Evolutionary conservation across 2,329 filamentous ascomycete species (phyloP).

Genomic region (Penicillium sp.): DNA sequence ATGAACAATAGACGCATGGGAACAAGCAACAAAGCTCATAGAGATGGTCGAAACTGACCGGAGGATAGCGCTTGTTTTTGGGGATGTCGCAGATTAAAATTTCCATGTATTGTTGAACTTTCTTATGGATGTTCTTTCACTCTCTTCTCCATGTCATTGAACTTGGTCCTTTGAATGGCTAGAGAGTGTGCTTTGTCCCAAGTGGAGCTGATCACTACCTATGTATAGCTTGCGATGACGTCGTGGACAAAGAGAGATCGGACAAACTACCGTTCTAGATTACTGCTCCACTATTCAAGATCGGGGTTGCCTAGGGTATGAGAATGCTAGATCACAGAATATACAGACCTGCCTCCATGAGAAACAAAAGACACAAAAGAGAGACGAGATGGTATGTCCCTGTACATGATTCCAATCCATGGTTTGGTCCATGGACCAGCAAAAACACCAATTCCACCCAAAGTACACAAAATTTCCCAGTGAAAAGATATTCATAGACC

Average conservation of each 20-base stretch:
- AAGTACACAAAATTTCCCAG: constrained; percentile 1
- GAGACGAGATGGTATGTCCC: constrained; percentile 5
- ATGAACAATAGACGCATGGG: no score
- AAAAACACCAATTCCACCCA: constrained; percentile 6
- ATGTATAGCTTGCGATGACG: background rate
- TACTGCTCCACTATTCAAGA: constrained; percentile 6
- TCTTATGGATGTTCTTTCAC: no score
- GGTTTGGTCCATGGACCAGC: background rate
- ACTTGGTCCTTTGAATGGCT: no score
- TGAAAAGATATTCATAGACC: constrained; percentile 8
- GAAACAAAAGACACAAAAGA: constrained; percentile 3
- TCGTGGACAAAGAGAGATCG: background rate
- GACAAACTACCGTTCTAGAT: constrained; percentile 1
- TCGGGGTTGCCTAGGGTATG: constrained; percentile 2
- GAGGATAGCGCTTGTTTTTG: no score
- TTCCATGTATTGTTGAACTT: no score
- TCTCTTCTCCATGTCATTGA: no score
- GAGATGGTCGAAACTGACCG: no score
- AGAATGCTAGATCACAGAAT: constrained; percentile 17
- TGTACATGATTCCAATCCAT: constrained; percentile 13
- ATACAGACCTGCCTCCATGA: constrained; percentile 15
- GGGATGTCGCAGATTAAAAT: no score
- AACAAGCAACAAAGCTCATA: no score
- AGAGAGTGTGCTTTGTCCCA: no score
- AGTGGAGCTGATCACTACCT: background rate